Evolutionary conservation across 306 rosid genomes (phyloP).

Genomic region (Delonix regia): DNA sequence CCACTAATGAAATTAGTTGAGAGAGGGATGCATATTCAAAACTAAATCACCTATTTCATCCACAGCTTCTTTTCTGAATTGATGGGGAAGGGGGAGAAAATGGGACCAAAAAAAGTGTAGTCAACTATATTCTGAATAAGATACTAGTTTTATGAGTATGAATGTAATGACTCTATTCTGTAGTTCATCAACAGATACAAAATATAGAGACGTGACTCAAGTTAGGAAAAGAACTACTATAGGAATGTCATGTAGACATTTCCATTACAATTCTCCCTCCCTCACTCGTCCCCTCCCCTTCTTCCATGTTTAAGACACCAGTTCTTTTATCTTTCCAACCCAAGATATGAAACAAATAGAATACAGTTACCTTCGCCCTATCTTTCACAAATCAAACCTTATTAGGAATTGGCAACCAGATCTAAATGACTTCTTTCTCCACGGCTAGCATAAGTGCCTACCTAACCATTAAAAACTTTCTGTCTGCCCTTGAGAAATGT

Average conservation of each 20-base stretch:
- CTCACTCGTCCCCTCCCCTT: background rate
- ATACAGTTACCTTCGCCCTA: background rate
- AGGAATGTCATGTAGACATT: background rate
- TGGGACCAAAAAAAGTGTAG: background rate
- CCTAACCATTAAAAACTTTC: background rate
- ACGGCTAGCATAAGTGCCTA: background rate
- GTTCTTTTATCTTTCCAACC: background rate
- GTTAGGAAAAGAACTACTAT: background rate
- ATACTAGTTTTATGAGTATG: background rate
- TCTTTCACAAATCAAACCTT: background rate
- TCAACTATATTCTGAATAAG: background rate
- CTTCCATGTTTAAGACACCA: background rate
- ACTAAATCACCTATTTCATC: background rate
- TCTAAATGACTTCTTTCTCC: slow-evolving; percentile 1
- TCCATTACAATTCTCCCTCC: background rate
- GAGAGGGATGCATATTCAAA: background rate
- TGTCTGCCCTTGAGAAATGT: background rate
- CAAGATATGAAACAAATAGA: background rate
- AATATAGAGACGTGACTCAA: background rate
- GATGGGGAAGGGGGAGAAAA: background rate
- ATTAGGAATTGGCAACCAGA: background rate
- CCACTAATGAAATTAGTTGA: background rate
- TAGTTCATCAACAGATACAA: background rate
- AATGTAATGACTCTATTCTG: background rate
- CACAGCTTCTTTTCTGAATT: background rate